Evolutionary conservation across 306 rosid genomes (phyloP).

Genomic region (Mimosa bimucronata): DNA sequence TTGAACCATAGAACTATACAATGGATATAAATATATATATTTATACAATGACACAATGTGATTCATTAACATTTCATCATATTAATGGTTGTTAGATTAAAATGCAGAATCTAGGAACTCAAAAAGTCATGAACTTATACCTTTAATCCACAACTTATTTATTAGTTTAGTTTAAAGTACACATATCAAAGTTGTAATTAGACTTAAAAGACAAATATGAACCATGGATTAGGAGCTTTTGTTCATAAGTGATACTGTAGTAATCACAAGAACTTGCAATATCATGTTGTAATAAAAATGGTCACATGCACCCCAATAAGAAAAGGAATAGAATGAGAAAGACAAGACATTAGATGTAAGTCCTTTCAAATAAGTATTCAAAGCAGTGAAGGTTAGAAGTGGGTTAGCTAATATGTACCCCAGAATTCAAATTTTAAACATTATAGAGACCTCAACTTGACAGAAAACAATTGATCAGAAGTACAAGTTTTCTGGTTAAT

Average conservation of each 20-base stretch:
- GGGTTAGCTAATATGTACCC: neutral
- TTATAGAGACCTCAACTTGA: neutral
- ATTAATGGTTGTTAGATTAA: neutral
- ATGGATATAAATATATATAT: too few relatives aligned
- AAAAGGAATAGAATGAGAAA: neutral
- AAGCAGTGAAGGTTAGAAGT: neutral
- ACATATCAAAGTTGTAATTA: neutral
- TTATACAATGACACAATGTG: neutral
- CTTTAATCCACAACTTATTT: neutral
- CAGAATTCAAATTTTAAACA: neutral
- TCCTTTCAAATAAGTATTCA: neutral
- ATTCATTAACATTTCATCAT: slow-evolving; percentile 8
- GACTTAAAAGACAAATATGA: neutral
- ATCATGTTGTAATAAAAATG: neutral
- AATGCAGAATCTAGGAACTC: neutral
- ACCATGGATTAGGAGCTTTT: neutral
- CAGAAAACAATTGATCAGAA: neutral
- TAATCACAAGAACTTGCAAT: neutral
- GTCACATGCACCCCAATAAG: neutral
- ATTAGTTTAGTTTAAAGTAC: neutral
- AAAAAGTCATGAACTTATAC: neutral
- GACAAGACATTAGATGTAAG: neutral
- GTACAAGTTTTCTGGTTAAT: neutral
- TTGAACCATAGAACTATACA: neutral
- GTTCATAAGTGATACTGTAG: neutral